Conservation (phyloP, 2,329 filamentous ascomycete species). For the Incumbomyces delicatus region DNA sequence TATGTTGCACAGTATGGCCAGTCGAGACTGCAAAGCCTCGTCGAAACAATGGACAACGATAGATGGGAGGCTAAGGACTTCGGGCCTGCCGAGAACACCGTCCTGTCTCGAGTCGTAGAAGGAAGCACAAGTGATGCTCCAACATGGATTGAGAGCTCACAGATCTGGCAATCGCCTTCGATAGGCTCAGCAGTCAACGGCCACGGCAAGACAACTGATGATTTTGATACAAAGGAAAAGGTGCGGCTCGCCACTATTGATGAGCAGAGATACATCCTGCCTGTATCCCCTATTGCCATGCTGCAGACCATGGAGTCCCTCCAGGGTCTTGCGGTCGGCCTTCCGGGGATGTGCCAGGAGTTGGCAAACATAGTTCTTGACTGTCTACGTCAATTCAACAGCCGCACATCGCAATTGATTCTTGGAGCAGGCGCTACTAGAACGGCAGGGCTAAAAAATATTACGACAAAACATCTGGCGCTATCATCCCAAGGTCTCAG, state of each 20-base stretch:
- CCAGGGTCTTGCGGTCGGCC: conserved; percentile 69
- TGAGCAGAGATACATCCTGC: conserved; percentile 74
- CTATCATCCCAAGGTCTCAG: conserved; percentile 80
- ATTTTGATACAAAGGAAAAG: conserved; percentile 43
- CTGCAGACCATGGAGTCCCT: conserved; percentile 74
- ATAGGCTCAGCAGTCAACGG: conserved; percentile 14
- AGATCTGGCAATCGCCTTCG: conserved; percentile 40
- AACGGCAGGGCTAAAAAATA: conserved; percentile 85
- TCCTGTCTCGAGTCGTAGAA: conserved; percentile 47
- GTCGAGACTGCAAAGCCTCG: conserved; percentile 46
- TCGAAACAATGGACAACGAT: conserved; percentile 51
- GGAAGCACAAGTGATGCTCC: conserved; percentile 50
- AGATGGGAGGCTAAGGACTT: conserved; percentile 58
- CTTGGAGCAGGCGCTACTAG: conserved; percentile 85
- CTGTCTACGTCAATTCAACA: conserved; percentile 90
- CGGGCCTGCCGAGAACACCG: conserved; percentile 39
- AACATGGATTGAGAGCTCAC: conserved; percentile 42
- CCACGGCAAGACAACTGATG: conserved; percentile 14
- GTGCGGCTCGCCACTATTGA: conserved; percentile 67
- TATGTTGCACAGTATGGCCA: conserved; percentile 52
- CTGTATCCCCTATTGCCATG: conserved; percentile 71
- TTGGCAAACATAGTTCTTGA: conserved; percentile 67
- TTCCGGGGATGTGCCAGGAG: conserved; percentile 81
- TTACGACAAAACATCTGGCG: conserved; percentile 89
- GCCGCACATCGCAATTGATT: conserved; percentile 89